phyloP scores from a whole-genome alignment of 345 rosid genomes.

The Pseudoturritis turrita region DNA sequence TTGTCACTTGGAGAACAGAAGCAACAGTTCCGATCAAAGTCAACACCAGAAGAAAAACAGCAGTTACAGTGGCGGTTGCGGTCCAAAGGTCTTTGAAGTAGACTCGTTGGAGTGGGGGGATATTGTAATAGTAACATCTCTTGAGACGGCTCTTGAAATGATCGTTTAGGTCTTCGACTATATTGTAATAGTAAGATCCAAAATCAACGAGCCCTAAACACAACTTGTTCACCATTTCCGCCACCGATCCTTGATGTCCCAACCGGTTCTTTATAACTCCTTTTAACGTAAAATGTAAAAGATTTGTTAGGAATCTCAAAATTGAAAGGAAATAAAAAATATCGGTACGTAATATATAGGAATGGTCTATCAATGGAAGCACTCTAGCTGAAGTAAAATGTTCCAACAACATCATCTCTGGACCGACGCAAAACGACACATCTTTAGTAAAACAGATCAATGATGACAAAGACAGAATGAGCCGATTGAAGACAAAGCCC shows the following conservation, averaged over 20 bases:
- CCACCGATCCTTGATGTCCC: constrained; percentile 21
- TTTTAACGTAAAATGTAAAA: not conserved
- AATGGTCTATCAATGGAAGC: too few relatives aligned
- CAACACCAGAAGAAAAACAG: constrained; percentile 11
- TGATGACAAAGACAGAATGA: too few relatives aligned
- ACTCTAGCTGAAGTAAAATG: too few relatives aligned
- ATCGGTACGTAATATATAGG: too few relatives aligned
- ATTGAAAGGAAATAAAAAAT: not conserved
- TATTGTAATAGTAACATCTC: too few relatives aligned
- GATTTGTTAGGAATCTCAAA: not conserved
- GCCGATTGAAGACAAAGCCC: too few relatives aligned
- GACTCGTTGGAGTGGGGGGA: constrained; percentile 19
- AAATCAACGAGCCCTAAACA: constrained; percentile 10
- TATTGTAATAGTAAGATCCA: not conserved
- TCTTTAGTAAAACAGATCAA: too few relatives aligned
- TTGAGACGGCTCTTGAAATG: not conserved
- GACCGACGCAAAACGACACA: too few relatives aligned
- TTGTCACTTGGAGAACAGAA: constrained; percentile 20
- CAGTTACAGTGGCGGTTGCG: constrained; percentile 7
- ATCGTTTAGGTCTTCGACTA: not conserved
- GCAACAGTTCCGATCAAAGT: constrained; percentile 17
- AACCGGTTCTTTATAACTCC: constrained; percentile 14
- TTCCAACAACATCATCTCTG: too few relatives aligned
- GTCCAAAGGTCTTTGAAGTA: constrained; percentile 37
- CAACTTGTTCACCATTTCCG: constrained; percentile 25